Conservation (phyloP, 225 moss, liverwort and hornwort genomes). For the Pseudisothecium myosuroides region DNA sequence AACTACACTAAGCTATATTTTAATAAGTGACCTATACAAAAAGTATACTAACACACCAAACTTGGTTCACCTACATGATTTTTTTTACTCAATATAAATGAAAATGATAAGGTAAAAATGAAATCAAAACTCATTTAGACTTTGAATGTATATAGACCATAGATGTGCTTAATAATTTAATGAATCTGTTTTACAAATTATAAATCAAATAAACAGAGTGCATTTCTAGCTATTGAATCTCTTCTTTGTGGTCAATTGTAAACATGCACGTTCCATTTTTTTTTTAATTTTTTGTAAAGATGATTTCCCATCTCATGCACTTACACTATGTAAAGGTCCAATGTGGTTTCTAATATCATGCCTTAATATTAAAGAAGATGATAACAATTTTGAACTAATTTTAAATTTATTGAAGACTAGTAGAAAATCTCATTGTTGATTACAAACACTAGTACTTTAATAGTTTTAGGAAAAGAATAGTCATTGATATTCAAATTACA, state of each 20-base stretch:
- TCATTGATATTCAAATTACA: not conserved
- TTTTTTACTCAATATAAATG: not conserved
- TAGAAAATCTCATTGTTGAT: not conserved
- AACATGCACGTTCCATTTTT: rapidly evolving
- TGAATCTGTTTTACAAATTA: not conserved
- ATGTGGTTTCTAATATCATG: rapidly evolving
- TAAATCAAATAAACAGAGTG: not conserved
- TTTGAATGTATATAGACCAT: not conserved
- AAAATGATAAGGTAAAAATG: not conserved
- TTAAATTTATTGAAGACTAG: not conserved
- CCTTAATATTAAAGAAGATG: not conserved
- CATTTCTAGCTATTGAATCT: not conserved
- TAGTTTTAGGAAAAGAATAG: not conserved
- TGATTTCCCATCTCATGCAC: not conserved
- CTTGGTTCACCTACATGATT: not conserved
- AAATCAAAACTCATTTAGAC: not conserved
- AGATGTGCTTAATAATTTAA: no score
- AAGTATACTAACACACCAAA: not conserved
- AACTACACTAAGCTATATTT: not conserved
- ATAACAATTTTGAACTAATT: not conserved
- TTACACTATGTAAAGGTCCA: not conserved
- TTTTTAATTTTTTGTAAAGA: no score
- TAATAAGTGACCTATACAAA: not conserved
- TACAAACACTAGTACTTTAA: not conserved
- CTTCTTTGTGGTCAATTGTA: not conserved